A percentile compares a stretch with the other conserved stretches of the same genome.
Conservation (phyloP, 2,329 filamentous ascomycete genomes). For the Colletotrichum magnum region DNA sequence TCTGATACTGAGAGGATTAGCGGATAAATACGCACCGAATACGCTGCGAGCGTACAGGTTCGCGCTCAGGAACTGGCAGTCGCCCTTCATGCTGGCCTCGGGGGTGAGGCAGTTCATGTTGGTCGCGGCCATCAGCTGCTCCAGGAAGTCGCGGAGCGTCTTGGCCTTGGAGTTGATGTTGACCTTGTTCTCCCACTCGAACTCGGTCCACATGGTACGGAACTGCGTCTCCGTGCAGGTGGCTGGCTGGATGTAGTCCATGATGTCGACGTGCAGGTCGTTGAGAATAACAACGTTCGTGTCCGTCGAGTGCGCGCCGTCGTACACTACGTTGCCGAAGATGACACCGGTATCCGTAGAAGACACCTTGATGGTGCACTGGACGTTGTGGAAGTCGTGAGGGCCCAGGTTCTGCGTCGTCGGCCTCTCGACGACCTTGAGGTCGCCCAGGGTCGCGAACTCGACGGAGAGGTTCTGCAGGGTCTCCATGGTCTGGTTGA, state of each 20-base stretch:
- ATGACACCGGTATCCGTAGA: slow-evolving; percentile 99
- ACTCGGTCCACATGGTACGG: slow-evolving; percentile 99
- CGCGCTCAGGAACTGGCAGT: slow-evolving; percentile 97
- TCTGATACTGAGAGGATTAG: not conserved
- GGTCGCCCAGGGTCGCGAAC: slow-evolving; percentile 96
- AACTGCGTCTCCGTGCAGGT: slow-evolving; percentile 98
- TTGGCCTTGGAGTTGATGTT: slow-evolving; percentile 99
- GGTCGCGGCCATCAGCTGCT: slow-evolving; percentile 95
- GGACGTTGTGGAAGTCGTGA: slow-evolving; percentile 97
- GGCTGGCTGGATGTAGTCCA: slow-evolving; percentile 99
- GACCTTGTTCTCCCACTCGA: slow-evolving; percentile 99
- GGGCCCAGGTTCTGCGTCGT: slow-evolving; percentile 96
- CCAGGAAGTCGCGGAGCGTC: slow-evolving; percentile 90
- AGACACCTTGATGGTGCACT: slow-evolving; percentile 98
- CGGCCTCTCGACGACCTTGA: slow-evolving; percentile 97
- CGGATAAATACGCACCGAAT: slow-evolving; percentile 81
- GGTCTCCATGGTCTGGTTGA: slow-evolving; percentile 97
- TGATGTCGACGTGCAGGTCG: slow-evolving; percentile 98
- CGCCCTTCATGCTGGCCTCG: slow-evolving; percentile 95
- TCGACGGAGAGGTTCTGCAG: slow-evolving; percentile 97
- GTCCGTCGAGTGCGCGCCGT: slow-evolving; percentile 91
- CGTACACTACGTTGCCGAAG: slow-evolving; percentile 98
- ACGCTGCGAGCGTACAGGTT: slow-evolving; percentile 97
- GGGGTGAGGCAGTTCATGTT: slow-evolving; percentile 99
- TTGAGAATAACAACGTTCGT: slow-evolving; percentile 98